Evolutionary conservation across 768 basidiomycete genomes (phyloP).

Genomic region (Termitomyces sp.): DNA sequence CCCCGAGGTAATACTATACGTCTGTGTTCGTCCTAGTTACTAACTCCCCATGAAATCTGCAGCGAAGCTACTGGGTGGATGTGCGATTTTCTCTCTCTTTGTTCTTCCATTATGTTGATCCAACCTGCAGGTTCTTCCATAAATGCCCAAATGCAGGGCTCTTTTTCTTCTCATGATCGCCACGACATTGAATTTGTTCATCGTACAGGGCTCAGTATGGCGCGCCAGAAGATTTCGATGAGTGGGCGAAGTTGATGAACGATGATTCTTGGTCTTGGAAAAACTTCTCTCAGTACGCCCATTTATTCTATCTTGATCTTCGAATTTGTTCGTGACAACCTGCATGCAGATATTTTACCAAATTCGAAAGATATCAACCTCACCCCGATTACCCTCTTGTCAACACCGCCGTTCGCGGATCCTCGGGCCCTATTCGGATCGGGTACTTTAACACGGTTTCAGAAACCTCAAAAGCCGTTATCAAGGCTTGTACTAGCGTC

Average conservation of each 20-base stretch:
- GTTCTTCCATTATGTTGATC: background rate
- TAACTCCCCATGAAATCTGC: background rate
- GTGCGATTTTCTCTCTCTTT: slow-evolving; percentile 34
- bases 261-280: slow-evolving; percentile 64
- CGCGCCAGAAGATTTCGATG: slow-evolving; percentile 67
- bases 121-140: slow-evolving; percentile 52
- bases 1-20: slow-evolving; percentile 48
- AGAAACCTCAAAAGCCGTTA: slow-evolving; percentile 44
- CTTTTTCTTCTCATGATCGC: background rate
- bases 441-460: slow-evolving; percentile 55
- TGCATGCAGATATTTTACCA: slow-evolving; percentile 56
- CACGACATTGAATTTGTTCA: background rate
- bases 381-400: slow-evolving; percentile 50
- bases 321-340: background rate
- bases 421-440: slow-evolving; percentile 53
- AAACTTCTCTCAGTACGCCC: slow-evolving; percentile 43
- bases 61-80: slow-evolving; percentile 70
- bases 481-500: slow-evolving; percentile 48
- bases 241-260: slow-evolving; percentile 54
- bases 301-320: background rate
- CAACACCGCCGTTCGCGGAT: slow-evolving; percentile 45
- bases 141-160: slow-evolving; percentile 52
- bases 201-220: slow-evolving; percentile 56
- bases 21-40: background rate
- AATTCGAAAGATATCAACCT: slow-evolving; percentile 60